Base-by-base conservation (phyloP, 2,329 filamentous ascomycete genomes). In the Tympanopsis confertula region DNA sequence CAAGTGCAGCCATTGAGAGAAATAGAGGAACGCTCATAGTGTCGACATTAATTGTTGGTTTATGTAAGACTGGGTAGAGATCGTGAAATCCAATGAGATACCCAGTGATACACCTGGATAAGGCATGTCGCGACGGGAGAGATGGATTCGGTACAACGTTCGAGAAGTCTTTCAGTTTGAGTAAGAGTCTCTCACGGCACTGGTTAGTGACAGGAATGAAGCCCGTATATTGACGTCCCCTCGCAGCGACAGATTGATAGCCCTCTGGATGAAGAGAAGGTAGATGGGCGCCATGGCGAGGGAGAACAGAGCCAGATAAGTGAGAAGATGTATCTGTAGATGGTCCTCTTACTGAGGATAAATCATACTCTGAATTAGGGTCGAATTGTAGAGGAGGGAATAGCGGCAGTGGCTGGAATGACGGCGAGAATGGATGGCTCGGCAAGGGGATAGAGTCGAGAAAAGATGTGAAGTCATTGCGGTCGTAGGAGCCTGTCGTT, bases 1-100 rank as follows among this genome's bases (percentile, higher is more conserved):
- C 38, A 12, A 39, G 12, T 13, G 38, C 38, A 13, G 38, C 38
- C 19, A 40, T 40, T 14, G 38, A 36, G 7, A 40, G 14, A 17
- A 39, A 19, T 1, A 60, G 46, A 39, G 58, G 56, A 12, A 58
- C 45, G 1, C 53, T 51, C 28, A 49, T 54, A 4, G 42, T 48
- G 2, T 53, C 47, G 4, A 56, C 41, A 4, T 47, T 51, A 50
- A 58, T 53, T 3, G 55, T 57, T 1, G 55, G 50, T 17, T 58
- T 54, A 35, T 60, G 57, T 4, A 60, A 41, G 39, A 59, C 59
- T 1, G 56, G 57, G 47, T 58, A 51, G 37, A 59, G 57, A 33
- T 54, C 49, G 29, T 60, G 56, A 33, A 59, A 60, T 2, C 55
- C 54, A 20, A 53, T 55, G 37, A 59, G 49, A 28, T 58, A 60